Percentiles rank a stretch among this genome's conserved stretches.
Evolutionary conservation across 257 asterid species (phyloP).

Genomic region (Rubia yunnanensis): DNA sequence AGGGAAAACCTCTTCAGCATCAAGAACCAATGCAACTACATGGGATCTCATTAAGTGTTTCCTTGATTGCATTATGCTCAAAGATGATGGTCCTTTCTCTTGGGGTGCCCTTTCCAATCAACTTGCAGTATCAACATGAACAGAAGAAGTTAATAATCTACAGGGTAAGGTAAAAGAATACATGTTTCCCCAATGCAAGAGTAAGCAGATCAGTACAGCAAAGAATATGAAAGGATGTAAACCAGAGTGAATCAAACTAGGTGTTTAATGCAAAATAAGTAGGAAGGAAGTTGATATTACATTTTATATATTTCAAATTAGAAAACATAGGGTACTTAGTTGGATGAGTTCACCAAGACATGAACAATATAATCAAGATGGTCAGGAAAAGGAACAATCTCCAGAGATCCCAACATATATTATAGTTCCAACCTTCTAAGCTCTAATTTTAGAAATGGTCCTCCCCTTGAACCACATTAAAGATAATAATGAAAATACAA

Average conservation of each 20-base stretch:
- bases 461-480: neutral
- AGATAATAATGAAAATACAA: neutral
- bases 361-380: neutral
- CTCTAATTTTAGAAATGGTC: neutral
- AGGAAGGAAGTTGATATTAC: neutral
- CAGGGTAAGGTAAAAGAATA: neutral
- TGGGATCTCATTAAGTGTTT: conserved; percentile 99
- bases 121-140: conserved; percentile 94
- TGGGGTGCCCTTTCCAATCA: too few relatives aligned
- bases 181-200: too few relatives aligned
- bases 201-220: neutral
- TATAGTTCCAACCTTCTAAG: too few relatives aligned
- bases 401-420: too few relatives aligned
- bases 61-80: too few relatives aligned
- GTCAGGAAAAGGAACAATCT: too few relatives aligned
- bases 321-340: neutral
- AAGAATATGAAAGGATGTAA: neutral
- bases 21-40: conserved; percentile 82
- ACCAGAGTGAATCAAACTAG: neutral
- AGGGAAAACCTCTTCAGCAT: conserved; percentile 77
- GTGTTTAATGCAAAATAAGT: neutral
- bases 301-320: neutral
- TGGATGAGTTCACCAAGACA: neutral
- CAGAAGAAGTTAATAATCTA: neutral
- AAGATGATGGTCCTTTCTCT: too few relatives aligned